phyloP scores from a whole-genome alignment of 2,329 filamentous ascomycete species.

The Alternaria ventricosa region DNA sequence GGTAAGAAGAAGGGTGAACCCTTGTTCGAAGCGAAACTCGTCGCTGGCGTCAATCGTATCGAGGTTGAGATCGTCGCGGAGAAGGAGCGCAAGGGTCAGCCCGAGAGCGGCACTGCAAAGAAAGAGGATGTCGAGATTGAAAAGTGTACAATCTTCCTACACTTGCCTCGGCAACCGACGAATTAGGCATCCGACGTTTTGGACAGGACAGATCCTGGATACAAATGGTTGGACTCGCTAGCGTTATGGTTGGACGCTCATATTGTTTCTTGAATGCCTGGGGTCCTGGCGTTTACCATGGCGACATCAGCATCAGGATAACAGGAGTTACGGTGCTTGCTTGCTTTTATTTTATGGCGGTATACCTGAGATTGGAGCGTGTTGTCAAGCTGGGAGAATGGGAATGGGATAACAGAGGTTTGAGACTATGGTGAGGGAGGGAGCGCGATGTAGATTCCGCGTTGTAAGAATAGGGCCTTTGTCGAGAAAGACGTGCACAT shows the following conservation, averaged over 20 bases:
- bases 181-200: conserved; percentile 17
- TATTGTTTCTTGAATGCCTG: background rate
- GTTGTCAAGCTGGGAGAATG: background rate
- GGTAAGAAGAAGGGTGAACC: conserved; percentile 62
- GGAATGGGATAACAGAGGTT: background rate
- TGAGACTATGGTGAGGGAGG: background rate
- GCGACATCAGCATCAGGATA: background rate
- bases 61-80: conserved; percentile 80
- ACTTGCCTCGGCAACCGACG: conserved; percentile 61
- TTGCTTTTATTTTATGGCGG: background rate
- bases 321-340: background rate
- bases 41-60: conserved; percentile 76
- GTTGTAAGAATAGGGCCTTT: background rate
- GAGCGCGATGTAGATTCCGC: background rate
- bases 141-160: conserved; percentile 76
- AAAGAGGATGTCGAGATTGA: conserved; percentile 71
- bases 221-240: background rate
- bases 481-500: background rate
- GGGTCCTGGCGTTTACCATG: background rate
- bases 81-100: conserved; percentile 57
- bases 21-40: conserved; percentile 76
- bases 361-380: conserved; percentile 5
- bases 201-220: background rate
- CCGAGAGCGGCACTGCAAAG: conserved; percentile 33
- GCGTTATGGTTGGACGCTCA: background rate